A percentile compares a stretch with the other conserved stretches of the same genome.
Evolutionary conservation across 2,329 filamentous ascomycete species (phyloP).

Genomic region (Pochonia chlamydosporia): DNA sequence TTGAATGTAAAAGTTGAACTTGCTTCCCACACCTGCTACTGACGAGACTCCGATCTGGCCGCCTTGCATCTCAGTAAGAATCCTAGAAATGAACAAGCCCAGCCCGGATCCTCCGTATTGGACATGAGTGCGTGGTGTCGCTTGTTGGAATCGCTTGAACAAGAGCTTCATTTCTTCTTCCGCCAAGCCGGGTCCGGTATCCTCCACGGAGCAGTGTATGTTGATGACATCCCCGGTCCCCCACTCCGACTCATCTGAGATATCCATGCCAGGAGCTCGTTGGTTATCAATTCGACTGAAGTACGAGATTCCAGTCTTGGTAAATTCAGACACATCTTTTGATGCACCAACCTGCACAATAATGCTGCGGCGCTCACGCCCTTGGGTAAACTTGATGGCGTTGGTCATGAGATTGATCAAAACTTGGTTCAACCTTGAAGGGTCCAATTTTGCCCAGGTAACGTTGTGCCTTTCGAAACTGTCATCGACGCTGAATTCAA

Average conservation of each 20-base stretch:
- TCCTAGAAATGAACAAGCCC: slow-evolving; percentile 70
- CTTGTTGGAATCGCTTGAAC: slow-evolving; percentile 65
- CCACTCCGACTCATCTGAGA: slow-evolving; percentile 58
- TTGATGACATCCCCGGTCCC: slow-evolving; percentile 65
- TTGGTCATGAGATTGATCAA: slow-evolving; percentile 71
- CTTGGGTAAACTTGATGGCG: slow-evolving; percentile 60
- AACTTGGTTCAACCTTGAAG: slow-evolving; percentile 67
- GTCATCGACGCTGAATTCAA: slow-evolving; percentile 63
- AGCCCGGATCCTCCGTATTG: slow-evolving; percentile 67
- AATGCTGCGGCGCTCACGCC: slow-evolving; percentile 53
- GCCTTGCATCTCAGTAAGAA: slow-evolving; percentile 70
- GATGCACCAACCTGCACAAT: slow-evolving; percentile 61
- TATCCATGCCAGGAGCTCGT: slow-evolving; percentile 27
- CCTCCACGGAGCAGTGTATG: slow-evolving; percentile 65
- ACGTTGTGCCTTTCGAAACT: slow-evolving; percentile 59
- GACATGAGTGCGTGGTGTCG: slow-evolving; percentile 63
- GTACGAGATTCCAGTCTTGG: slow-evolving; percentile 36
- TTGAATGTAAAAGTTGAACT: slow-evolving; percentile 72
- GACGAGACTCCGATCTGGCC: slow-evolving; percentile 71
- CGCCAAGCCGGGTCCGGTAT: slow-evolving; percentile 63
- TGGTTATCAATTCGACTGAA: slow-evolving; percentile 39
- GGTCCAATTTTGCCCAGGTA: slow-evolving; percentile 70
- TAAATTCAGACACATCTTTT: slow-evolving; percentile 37
- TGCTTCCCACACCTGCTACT: slow-evolving; percentile 61
- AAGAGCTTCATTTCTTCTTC: slow-evolving; percentile 60